Conservation (phyloP, 306 rosid species). For the Cicer cuneatum region DNA sequence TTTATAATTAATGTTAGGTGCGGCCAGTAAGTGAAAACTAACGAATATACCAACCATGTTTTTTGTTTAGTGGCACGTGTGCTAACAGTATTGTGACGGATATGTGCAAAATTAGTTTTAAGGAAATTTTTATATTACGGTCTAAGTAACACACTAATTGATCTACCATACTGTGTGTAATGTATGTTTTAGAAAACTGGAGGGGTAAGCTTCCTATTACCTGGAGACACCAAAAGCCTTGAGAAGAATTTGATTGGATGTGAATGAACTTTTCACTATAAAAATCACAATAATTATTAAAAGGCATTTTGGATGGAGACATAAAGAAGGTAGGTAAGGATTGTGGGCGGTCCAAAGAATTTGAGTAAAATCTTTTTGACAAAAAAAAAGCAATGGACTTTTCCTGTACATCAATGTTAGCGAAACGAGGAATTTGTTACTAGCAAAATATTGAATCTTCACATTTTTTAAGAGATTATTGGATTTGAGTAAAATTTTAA, state of each 20-base stretch:
- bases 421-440: no score
- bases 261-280: conserved; percentile 48
- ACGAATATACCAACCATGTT: conserved; percentile 42
- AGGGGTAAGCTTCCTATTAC: conserved; percentile 46
- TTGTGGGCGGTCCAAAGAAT: conserved; percentile 54
- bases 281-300: conserved; percentile 43
- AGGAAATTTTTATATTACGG: not conserved
- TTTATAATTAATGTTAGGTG: conserved; percentile 32
- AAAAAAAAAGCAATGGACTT: conserved; percentile 41
- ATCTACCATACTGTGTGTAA: conserved; percentile 20
- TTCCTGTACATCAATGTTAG: no score
- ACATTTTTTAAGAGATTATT: no score
- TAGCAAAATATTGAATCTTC: no score
- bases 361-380: conserved; percentile 36
- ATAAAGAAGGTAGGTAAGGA: conserved; percentile 53
- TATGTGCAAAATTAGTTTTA: conserved; percentile 13
- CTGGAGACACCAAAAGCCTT: conserved; percentile 56
- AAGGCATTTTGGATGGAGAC: conserved; percentile 49
- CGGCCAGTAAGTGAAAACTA: conserved; percentile 36
- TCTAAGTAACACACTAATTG: conserved; percentile 26
- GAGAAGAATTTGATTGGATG: conserved; percentile 64
- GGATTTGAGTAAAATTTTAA: no score
- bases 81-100: conserved; percentile 11
- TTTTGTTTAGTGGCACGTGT: conserved; percentile 43
- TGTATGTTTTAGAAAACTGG: conserved; percentile 45